Evolutionary conservation across 768 basidiomycete genomes (phyloP).

Genomic region (Leccinum broughii): DNA sequence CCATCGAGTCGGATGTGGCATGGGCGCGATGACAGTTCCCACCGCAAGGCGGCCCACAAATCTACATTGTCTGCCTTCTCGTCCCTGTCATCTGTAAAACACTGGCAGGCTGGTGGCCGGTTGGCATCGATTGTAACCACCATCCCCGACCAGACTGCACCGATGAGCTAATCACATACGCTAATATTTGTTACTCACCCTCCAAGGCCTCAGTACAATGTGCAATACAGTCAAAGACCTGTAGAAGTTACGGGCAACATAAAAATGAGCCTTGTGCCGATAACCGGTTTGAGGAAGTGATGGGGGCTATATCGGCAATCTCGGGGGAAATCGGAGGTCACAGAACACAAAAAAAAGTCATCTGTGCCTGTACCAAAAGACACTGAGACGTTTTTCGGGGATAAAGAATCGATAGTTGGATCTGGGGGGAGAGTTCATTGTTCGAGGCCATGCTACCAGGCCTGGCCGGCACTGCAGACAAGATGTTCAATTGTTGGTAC

Average conservation of each 20-base stretch:
- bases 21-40: background rate
- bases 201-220: background rate
- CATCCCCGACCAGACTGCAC: background rate
- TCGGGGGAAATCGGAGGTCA: background rate
- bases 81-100: background rate
- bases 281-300: background rate
- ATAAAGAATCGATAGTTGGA: background rate
- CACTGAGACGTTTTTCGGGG: background rate
- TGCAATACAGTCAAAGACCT: background rate
- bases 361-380: background rate
- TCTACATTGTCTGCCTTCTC: background rate
- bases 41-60: background rate
- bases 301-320: background rate
- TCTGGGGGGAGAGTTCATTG: background rate
- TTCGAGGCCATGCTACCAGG: background rate
- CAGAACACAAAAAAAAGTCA: background rate
- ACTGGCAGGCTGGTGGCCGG: background rate
- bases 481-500: background rate
- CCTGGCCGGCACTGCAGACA: background rate
- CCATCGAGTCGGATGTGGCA: background rate
- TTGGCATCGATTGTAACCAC: background rate
- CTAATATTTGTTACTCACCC: background rate
- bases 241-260: background rate
- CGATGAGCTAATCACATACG: background rate
- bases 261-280: background rate